Percentiles rank a stretch among this genome's conserved stretches.
Evolutionary conservation across 176 grass and related monocot species (phyloP).

Genomic region (Lolium multiflorum): DNA sequence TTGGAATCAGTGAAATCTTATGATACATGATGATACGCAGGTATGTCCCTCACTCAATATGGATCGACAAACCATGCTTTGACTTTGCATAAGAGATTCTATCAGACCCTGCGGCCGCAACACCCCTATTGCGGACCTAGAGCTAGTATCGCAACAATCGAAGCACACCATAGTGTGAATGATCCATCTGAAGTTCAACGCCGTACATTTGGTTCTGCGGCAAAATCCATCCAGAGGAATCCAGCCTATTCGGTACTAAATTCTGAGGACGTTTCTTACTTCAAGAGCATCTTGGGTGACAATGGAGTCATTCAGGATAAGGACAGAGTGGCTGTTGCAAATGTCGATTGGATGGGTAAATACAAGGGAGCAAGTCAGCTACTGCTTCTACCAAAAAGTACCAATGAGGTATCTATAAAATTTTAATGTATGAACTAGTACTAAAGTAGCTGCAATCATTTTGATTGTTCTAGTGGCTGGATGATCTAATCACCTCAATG

Average conservation of each 20-base stretch:
- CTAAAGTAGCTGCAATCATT: constrained; percentile 1
- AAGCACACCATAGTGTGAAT: constrained; percentile 21
- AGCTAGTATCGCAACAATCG: constrained; percentile 5
- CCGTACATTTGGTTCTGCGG: constrained; percentile 55
- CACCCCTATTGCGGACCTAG: not conserved
- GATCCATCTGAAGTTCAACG: constrained; percentile 42
- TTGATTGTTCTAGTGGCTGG: not conserved
- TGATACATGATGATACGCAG: constrained; percentile 29
- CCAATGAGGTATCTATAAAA: constrained; percentile 57
- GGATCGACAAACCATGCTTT: constrained; percentile 15
- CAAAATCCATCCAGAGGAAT: constrained; percentile 63
- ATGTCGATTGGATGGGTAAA: constrained; percentile 90
- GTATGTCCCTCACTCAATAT: constrained; percentile 5
- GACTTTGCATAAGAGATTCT: constrained; percentile 45
- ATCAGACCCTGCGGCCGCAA: constrained; percentile 8
- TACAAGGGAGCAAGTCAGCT: constrained; percentile 85
- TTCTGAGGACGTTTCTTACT: constrained; percentile 76
- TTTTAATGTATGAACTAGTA: constrained; percentile 14
- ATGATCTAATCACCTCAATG: not conserved
- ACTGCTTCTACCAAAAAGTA: constrained; percentile 83
- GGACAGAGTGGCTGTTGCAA: constrained; percentile 81
- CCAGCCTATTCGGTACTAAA: constrained; percentile 74
- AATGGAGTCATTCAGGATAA: constrained; percentile 83
- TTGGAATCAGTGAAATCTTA: constrained; percentile 32
- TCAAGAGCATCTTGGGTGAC: constrained; percentile 81